Evolutionary conservation across 163 green algal genomes (phyloP).

Genomic region (Chloroidium sp.): DNA sequence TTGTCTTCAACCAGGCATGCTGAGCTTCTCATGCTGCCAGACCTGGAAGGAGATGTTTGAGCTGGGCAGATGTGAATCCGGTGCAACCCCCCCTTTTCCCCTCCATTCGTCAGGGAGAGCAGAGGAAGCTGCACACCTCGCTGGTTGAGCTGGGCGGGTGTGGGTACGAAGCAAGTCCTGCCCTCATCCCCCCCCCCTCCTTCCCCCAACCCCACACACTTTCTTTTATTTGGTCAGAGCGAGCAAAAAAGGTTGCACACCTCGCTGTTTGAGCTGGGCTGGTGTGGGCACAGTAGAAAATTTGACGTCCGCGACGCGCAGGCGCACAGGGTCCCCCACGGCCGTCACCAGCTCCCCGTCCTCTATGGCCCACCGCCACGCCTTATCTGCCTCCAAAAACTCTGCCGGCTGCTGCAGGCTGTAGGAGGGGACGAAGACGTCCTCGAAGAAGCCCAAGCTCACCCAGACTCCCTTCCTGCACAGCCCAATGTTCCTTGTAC

Average conservation of each 20-base stretch:
- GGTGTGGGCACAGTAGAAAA: slow-evolving; percentile 39
- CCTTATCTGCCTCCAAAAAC: slow-evolving; percentile 18
- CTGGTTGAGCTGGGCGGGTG: no score
- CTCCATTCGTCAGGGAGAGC: no score
- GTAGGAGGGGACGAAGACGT: slow-evolving; percentile 76
- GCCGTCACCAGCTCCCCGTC: slow-evolving; percentile 61
- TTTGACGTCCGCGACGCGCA: slow-evolving; percentile 53
- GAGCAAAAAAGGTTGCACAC: not conserved
- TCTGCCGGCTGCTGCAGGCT: slow-evolving; percentile 43
- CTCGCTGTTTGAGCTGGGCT: slow-evolving; percentile 11
- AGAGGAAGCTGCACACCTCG: no score
- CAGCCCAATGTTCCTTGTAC: not conserved
- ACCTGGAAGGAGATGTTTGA: no score
- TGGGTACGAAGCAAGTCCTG: no score
- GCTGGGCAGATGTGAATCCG: no score
- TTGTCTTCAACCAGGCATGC: no score
- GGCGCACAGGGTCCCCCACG: slow-evolving; percentile 59
- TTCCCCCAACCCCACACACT: no score
- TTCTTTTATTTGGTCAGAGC: no score
- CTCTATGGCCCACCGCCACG: slow-evolving; percentile 23
- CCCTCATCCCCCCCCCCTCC: no score
- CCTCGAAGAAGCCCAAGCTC: slow-evolving; percentile 86
- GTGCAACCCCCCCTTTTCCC: no score
- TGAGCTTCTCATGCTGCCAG: no score
- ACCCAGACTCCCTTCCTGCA: slow-evolving; percentile 62